phyloP scores from a whole-genome alignment of 2,329 filamentous ascomycete genomes.

The Aspergillus sp. region DNA sequence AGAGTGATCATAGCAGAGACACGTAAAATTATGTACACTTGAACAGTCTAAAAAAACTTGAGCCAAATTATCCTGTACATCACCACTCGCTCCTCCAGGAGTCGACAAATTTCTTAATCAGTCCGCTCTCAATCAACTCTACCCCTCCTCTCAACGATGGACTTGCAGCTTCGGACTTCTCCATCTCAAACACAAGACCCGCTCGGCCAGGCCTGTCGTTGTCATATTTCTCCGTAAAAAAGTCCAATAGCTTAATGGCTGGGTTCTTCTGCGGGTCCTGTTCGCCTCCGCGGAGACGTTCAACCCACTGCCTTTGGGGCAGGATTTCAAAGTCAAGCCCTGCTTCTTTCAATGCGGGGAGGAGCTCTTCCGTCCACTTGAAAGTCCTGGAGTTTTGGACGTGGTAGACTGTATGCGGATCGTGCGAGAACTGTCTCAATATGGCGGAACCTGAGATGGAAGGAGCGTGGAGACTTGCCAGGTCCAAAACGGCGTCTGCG shows the following conservation, averaged over 20 bases:
- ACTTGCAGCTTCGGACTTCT: conserved; percentile 5
- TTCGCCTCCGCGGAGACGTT: conserved; percentile 42
- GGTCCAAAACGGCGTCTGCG: conserved; percentile 10
- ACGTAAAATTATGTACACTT: background rate
- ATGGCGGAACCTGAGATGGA: background rate
- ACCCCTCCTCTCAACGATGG: background rate
- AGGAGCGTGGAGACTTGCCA: background rate
- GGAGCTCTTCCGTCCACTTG: conserved; percentile 36
- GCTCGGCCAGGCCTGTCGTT: background rate
- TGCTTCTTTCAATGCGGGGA: conserved; percentile 31
- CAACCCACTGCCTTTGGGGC: conserved; percentile 34
- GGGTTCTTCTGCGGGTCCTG: conserved; percentile 52
- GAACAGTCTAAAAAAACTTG: background rate
- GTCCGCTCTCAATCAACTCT: conserved; percentile 10
- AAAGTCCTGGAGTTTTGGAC: conserved; percentile 23
- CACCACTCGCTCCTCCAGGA: conserved; percentile 7
- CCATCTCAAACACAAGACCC: background rate
- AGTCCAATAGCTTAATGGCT: conserved; percentile 54
- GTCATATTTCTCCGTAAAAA: conserved; percentile 53
- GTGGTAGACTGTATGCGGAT: conserved; percentile 11
- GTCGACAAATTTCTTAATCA: conserved; percentile 12
- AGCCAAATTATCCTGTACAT: background rate
- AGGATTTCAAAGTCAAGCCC: conserved; percentile 36
- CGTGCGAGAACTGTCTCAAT: background rate
- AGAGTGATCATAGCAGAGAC: too few species aligned